These are phyloP conservation scores for Salvia sclarea DNA, from an alignment of 305 asterid genomes.

Conservation along the genomic window DNA sequence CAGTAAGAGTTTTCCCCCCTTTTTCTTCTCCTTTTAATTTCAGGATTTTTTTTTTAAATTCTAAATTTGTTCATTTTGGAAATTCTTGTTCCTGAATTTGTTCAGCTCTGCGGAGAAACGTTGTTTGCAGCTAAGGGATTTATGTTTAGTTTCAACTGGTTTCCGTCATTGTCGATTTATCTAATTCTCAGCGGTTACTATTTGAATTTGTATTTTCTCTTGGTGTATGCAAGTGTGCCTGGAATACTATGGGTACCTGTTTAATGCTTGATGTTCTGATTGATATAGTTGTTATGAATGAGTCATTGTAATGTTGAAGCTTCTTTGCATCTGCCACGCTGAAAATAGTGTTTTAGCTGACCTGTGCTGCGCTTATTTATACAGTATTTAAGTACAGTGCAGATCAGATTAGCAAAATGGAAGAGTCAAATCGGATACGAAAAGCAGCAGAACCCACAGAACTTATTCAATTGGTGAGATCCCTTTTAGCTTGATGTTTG, in stretches of 20 bases:
- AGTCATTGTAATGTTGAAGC: background rate
- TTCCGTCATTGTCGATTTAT: background rate
- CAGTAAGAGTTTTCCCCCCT: slow-evolving; percentile 40
- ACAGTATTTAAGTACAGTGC: slow-evolving; percentile 70
- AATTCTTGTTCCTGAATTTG: slow-evolving; percentile 14
- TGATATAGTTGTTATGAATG: no score
- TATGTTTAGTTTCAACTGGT: background rate
- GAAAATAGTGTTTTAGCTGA: slow-evolving; percentile 8
- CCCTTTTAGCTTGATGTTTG: background rate
- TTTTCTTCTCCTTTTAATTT: slow-evolving; percentile 23
- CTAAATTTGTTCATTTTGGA: slow-evolving; percentile 25
- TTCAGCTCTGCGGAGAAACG: background rate
- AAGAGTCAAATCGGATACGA: slow-evolving; percentile 76
- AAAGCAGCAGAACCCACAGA: slow-evolving; percentile 72
- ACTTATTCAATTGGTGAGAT: slow-evolving; percentile 75
- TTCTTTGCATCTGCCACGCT: background rate
- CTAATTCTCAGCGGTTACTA: background rate
- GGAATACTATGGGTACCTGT: background rate
- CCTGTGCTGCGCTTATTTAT: slow-evolving; percentile 20
- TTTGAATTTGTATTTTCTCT: background rate
- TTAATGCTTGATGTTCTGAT: slow-evolving; percentile 4
- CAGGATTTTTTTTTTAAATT: background rate
- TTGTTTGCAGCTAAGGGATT: background rate
- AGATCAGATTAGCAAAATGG: slow-evolving; percentile 79
- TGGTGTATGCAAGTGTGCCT: background rate